These are phyloP conservation scores for Phytophthora crassamura DNA, from an alignment of 352 stramenopile species.

Conservation along the genomic window DNA sequence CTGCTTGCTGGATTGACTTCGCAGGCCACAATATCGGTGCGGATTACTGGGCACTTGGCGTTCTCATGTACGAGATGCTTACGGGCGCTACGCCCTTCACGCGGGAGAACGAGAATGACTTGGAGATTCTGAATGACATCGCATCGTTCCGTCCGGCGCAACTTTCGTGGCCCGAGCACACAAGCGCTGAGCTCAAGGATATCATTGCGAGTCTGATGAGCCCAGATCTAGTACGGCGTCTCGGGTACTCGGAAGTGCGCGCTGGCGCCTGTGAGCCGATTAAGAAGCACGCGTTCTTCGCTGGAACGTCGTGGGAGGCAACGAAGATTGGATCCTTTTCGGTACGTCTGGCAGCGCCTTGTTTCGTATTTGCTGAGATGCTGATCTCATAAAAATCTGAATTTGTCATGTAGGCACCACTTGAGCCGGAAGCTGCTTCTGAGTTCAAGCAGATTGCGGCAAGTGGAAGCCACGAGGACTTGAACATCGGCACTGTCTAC, in stretches of 20 bases:
- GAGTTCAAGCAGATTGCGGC: constrained; percentile 82
- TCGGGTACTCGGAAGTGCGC: constrained; percentile 61
- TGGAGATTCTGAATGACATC: constrained; percentile 91
- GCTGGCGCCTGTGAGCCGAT: constrained; percentile 75
- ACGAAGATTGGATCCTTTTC: constrained; percentile 84
- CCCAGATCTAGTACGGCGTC: constrained; percentile 56
- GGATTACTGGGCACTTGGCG: constrained; percentile 95
- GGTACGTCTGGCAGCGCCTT: constrained; percentile 42
- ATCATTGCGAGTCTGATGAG: constrained; percentile 73
- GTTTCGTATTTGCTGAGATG: not conserved
- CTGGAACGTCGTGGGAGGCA: constrained; percentile 82
- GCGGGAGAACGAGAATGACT: constrained; percentile 80
- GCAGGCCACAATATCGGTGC: constrained; percentile 83
- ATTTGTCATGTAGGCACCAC: constrained; percentile 56
- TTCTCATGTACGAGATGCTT: constrained; percentile 95
- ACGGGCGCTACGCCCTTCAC: constrained; percentile 91
- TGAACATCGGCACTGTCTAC: constrained; percentile 82
- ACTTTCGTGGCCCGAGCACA: constrained; percentile 72
- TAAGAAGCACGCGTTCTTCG: constrained; percentile 86
- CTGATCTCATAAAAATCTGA: not conserved
- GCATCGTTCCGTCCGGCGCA: constrained; percentile 77
- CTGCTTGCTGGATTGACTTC: not conserved
- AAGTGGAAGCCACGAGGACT: constrained; percentile 46
- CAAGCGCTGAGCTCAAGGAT: constrained; percentile 76
- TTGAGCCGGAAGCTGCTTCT: constrained; percentile 68